phyloP scores from a whole-genome alignment of 2,329 filamentous ascomycete species.

The Penicillium sp. region DNA sequence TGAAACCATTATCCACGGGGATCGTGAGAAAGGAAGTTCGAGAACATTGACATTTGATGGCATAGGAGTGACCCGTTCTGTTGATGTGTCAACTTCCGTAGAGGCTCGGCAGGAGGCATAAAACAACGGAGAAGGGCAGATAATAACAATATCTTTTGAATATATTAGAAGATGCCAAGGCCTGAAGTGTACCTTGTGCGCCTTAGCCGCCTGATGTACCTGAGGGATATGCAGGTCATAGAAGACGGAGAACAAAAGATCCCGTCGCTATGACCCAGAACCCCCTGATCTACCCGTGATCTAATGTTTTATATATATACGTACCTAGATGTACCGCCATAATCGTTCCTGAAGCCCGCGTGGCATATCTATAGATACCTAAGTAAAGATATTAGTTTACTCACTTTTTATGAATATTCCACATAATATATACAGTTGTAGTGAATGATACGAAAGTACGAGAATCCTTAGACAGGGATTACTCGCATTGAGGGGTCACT shows the following conservation, averaged over 20 bases:
- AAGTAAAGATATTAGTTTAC: too few species aligned
- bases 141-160: too few species aligned
- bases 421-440: too few species aligned
- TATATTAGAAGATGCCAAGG: neutral
- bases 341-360: too few species aligned
- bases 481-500: neutral
- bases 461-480: neutral
- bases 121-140: too few species aligned
- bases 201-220: too few species aligned
- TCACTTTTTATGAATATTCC: too few species aligned
- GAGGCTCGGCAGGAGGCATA: neutral
- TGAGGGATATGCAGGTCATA: neutral
- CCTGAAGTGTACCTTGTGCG: neutral
- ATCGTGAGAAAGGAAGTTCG: slow-evolving; percentile 1
- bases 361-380: too few species aligned
- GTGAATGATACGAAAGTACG: too few species aligned
- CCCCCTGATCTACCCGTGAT: neutral
- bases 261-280: neutral
- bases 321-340: neutral
- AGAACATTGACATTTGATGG: slow-evolving; percentile 6
- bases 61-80: slow-evolving; percentile 30
- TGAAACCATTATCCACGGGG: slow-evolving; percentile 27
- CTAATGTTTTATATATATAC: neutral
- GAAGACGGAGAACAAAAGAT: neutral
- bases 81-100: slow-evolving; percentile 27